Base-by-base conservation (phyloP, 305 asterid genomes). In the Caryopteris hybrid region DNA sequence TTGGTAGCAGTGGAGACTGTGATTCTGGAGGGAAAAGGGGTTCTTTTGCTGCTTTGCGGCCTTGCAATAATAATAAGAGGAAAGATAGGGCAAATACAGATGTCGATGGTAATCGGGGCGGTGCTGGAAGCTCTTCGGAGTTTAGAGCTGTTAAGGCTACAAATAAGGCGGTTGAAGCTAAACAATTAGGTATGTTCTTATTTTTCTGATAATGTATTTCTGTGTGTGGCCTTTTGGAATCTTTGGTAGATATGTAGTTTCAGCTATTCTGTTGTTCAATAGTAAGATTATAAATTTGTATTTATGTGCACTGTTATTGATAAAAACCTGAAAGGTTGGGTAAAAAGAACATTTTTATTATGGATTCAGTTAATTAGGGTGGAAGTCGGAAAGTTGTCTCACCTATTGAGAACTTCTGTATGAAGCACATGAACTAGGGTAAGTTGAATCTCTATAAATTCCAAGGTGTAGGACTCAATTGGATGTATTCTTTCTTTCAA, bases 61-160 rank as follows among this genome's bases (percentile, higher is more conserved):
- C 73, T 66, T 82, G 87, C 75, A 66, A 70, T 61, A 80, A 70
- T 61, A 80, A 68, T 57, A 88, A 91, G 84, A 79, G 97, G 78
- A 91, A 91, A 73, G 67, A 61, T 51, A 69, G 77, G 79, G 89
- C 61, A 7, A 81, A 65, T 3, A 18, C 68, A 1, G 51, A 10
- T 48, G 67, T 41, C 69, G 74, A 63, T 66, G 83, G 38, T 52
- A 75, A 45, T 63, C 67, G 31, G 39, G 57, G 43, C 47, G 77
- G 47, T 76, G 69, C 58, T 3, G 68, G 63, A 18, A 76, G 74
- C 42, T 76, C 82, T 73, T 54, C 59, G 20, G 71, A 76, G 61
- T 55, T 75, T 62, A 70, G 54, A 69, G 65, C 79, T 61, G 80
- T 72, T 7, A 69, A 68, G 61, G 57, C 71, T 70, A 72, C 64